phyloP scores from a whole-genome alignment of 2,329 filamentous ascomycete species.

The Alternaria burnsii region DNA sequence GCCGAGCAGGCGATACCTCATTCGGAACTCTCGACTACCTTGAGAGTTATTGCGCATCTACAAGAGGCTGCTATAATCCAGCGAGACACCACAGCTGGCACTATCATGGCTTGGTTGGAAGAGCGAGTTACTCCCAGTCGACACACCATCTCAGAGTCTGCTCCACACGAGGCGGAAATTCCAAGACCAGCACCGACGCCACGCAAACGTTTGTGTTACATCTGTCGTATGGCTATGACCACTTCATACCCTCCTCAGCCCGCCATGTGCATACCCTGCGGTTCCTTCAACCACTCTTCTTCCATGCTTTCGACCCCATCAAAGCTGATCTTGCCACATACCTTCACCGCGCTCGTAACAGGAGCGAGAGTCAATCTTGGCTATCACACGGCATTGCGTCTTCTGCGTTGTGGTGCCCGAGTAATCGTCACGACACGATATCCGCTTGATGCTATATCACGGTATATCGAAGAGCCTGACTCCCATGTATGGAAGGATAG shows the following conservation, averaged over 20 bases:
- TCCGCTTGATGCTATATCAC: conserved; percentile 17
- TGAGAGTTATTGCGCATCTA: conserved; percentile 12
- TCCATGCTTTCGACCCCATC: conserved; percentile 13
- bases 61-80: conserved; percentile 9
- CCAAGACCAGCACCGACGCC: conserved; percentile 6
- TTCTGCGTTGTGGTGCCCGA: conserved; percentile 21
- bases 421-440: conserved; percentile 21
- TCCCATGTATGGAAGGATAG: conserved; percentile 9
- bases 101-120: conserved; percentile 1
- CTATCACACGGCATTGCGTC: conserved; percentile 18
- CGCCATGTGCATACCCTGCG: conserved; percentile 18
- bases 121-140: background rate
- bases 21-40: conserved; percentile 13
- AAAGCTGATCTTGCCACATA: conserved; percentile 6
- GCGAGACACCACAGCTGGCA: conserved; percentile 6
- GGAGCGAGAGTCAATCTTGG: conserved; percentile 23
- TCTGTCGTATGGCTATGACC: conserved; percentile 13
- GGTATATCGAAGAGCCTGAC: conserved; percentile 16
- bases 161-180: background rate
- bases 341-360: conserved; percentile 21
- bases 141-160: background rate
- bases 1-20: background rate
- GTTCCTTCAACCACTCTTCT: conserved; percentile 17
- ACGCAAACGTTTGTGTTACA: conserved; percentile 18
- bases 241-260: conserved; percentile 11